A percentile compares a stretch with the other conserved stretches of the same genome.
Conservation (phyloP, 2,329 filamentous ascomycete genomes). For the Paradendryphiella salina region DNA sequence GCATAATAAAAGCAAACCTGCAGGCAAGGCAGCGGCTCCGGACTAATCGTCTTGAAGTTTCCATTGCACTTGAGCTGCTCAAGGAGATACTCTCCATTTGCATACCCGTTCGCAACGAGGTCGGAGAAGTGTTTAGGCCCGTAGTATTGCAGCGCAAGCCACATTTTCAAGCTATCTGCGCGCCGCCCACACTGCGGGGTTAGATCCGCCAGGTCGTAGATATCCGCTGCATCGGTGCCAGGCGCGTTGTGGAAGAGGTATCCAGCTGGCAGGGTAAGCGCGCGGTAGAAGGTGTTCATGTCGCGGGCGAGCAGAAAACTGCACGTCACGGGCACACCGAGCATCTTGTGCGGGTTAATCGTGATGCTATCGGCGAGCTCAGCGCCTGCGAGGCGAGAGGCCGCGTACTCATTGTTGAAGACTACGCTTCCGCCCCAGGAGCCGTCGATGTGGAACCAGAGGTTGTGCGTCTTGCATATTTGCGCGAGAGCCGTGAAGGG, state of each 20-base stretch:
- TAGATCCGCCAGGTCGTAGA: conserved; percentile 89
- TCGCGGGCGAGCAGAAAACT: conserved; percentile 84
- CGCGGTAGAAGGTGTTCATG: conserved; percentile 73
- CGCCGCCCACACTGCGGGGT: conserved; percentile 91
- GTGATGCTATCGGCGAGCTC: conserved; percentile 80
- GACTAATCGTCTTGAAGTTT: conserved; percentile 72
- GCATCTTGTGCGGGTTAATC: conserved; percentile 97
- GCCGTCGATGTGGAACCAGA: conserved; percentile 94
- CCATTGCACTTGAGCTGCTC: conserved; percentile 57
- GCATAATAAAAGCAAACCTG: conserved; percentile 95
- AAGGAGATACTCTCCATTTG: conserved; percentile 70
- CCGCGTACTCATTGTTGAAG: conserved; percentile 65
- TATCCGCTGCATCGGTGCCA: conserved; percentile 47
- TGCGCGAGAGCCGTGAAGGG: conserved; percentile 70
- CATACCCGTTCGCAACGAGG: conserved; percentile 69
- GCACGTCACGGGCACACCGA: conserved; percentile 87
- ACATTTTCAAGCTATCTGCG: conserved; percentile 84
- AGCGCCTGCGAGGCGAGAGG: conserved; percentile 67
- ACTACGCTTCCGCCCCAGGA: conserved; percentile 86
- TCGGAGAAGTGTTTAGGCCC: conserved; percentile 71
- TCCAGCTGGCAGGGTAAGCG: conserved; percentile 83
- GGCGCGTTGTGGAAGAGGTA: conserved; percentile 61
- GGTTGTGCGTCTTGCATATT: conserved; percentile 69
- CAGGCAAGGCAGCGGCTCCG: conserved; percentile 75
- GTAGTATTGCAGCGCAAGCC: conserved; percentile 87